A percentile compares a stretch with the other conserved stretches of the same genome.
Evolutionary conservation across 495 filamentous ascomycete species (phyloP).

Genomic region (Hypoxylon cercidicola): DNA sequence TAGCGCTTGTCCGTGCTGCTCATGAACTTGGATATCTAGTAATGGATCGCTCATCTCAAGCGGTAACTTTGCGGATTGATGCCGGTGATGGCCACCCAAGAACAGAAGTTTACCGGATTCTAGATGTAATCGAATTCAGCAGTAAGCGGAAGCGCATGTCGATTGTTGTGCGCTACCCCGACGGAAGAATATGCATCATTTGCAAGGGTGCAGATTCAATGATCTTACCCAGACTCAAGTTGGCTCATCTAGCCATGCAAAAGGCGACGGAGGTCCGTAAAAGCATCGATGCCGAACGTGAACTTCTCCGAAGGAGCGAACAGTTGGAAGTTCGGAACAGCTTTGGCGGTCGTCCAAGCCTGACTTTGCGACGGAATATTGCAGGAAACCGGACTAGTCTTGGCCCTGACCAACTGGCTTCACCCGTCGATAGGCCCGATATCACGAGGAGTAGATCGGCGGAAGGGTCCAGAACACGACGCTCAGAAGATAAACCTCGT

Average conservation of each 20-base stretch:
- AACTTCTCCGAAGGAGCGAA: slow-evolving; percentile 55
- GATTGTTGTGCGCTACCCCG: slow-evolving; percentile 86
- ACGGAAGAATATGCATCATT: slow-evolving; percentile 81
- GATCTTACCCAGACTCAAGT: slow-evolving; percentile 73
- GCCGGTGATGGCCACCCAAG: slow-evolving; percentile 46
- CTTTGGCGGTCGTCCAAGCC: slow-evolving; percentile 69
- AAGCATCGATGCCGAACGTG: slow-evolving; percentile 65
- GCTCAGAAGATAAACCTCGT: slow-evolving; percentile 44
- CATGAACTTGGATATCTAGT: slow-evolving; percentile 84
- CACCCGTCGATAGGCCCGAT: slow-evolving; percentile 46
- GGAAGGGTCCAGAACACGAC: slow-evolving; percentile 39
- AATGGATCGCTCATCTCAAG: slow-evolving; percentile 62
- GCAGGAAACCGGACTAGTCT: slow-evolving; percentile 44
- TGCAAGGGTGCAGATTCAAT: slow-evolving; percentile 92
- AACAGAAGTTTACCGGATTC: slow-evolving; percentile 72
- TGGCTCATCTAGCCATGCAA: slow-evolving; percentile 75
- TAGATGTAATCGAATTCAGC: slow-evolving; percentile 91
- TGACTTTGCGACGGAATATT: slow-evolving; percentile 63
- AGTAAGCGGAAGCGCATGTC: slow-evolving; percentile 93
- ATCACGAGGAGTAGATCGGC: slow-evolving; percentile 52
- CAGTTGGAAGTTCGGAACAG: slow-evolving; percentile 59
- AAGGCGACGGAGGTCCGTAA: slow-evolving; percentile 79
- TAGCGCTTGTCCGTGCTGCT: slow-evolving; percentile 82
- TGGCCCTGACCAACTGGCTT: slow-evolving; percentile 27
- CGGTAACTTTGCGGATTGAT: slow-evolving; percentile 51